A percentile compares a stretch with the other conserved stretches of the same genome.
Evolutionary conservation across 768 basidiomycete species (phyloP).

Genomic region (Suillus hirtellus): DNA sequence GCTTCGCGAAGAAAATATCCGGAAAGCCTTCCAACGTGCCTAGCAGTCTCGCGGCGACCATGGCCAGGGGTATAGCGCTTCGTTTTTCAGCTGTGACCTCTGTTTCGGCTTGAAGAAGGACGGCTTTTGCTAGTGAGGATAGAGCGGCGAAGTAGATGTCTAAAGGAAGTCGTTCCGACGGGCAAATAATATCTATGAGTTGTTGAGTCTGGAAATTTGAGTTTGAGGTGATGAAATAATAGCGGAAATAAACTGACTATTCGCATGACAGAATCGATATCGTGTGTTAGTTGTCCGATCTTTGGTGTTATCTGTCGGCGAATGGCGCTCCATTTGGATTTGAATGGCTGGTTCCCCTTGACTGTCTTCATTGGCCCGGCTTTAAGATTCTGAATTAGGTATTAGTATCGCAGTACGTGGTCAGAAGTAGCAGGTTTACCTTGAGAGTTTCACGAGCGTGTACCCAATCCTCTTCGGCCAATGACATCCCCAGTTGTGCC

Average conservation of each 20-base stretch:
- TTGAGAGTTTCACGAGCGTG: slow-evolving; percentile 52
- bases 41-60: slow-evolving; percentile 72
- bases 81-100: slow-evolving; percentile 90
- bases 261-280: slow-evolving; percentile 54
- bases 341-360: slow-evolving; percentile 55
- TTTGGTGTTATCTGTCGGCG: slow-evolving; percentile 84
- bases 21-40: slow-evolving; percentile 58
- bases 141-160: slow-evolving; percentile 74
- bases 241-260: slow-evolving; percentile 50
- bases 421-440: slow-evolving; percentile 38
- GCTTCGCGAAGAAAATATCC: slow-evolving; percentile 78
- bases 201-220: slow-evolving; percentile 36
- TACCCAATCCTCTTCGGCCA: slow-evolving; percentile 65
- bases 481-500: slow-evolving; percentile 49
- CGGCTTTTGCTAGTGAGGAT: slow-evolving; percentile 85
- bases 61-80: slow-evolving; percentile 81
- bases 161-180: slow-evolving; percentile 28
- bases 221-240: slow-evolving; percentile 15
- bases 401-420: slow-evolving; percentile 25
- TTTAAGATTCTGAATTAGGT: slow-evolving; percentile 56
- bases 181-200: slow-evolving; percentile 43
- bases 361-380: slow-evolving; percentile 60
- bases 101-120: slow-evolving; percentile 89
- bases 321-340: slow-evolving; percentile 61
- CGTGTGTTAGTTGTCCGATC: slow-evolving; percentile 85